Percentiles rank a stretch among this genome's conserved stretches.
These are phyloP conservation scores for Colletotrichum godetiae DNA, from an alignment of 2,329 filamentous ascomycete species.

Conservation along the genomic window DNA sequence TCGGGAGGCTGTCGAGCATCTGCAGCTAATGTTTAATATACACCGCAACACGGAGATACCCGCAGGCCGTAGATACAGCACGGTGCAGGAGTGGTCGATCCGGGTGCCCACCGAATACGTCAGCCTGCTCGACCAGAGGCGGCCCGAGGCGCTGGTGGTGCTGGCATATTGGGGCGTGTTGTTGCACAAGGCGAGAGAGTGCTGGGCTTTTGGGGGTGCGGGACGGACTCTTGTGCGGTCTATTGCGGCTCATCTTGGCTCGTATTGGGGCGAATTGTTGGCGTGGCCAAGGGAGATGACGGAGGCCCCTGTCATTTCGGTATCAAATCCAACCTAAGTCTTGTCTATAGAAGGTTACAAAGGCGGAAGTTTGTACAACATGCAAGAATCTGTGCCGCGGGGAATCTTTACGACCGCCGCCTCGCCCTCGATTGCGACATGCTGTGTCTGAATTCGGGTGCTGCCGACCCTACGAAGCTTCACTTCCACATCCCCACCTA, in stretches of 20 bases:
- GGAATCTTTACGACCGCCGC: no score
- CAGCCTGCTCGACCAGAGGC: slow-evolving; percentile 45
- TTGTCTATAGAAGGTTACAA: background rate
- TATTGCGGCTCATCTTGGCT: slow-evolving; percentile 42
- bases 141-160: slow-evolving; percentile 52
- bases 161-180: slow-evolving; percentile 56
- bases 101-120: slow-evolving; percentile 49
- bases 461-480: no score
- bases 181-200: slow-evolving; percentile 47
- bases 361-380: background rate
- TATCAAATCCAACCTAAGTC: background rate
- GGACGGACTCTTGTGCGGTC: slow-evolving; percentile 44
- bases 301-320: background rate
- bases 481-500: no score
- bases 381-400: background rate
- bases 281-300: slow-evolving; percentile 19
- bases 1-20: slow-evolving; percentile 38
- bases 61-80: slow-evolving; percentile 39
- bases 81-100: slow-evolving; percentile 45
- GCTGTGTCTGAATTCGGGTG: no score
- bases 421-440: no score
- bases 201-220: slow-evolving; percentile 48
- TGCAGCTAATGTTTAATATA: slow-evolving; percentile 46
- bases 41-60: slow-evolving; percentile 9
- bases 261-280: slow-evolving; percentile 46